phyloP scores from a whole-genome alignment of 2,329 filamentous ascomycete genomes.

The Aspergillus melleus region DNA sequence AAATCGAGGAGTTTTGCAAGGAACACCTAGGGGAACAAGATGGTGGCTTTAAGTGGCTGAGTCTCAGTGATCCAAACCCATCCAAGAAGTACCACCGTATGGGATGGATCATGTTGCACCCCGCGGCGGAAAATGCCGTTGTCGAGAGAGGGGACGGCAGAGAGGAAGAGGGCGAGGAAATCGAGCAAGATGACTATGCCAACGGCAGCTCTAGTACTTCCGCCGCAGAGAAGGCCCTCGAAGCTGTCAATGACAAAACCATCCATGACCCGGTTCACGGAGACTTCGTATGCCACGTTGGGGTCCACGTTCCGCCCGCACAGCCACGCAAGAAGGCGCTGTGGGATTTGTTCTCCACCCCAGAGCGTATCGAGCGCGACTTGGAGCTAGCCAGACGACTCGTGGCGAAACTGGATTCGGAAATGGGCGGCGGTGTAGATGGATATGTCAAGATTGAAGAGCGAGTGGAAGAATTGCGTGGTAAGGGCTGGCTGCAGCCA shows the following conservation, averaged over 20 bases:
- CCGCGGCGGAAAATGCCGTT: conserved; percentile 66
- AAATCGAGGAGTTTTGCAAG: conserved; percentile 91
- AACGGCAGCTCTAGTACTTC: conserved; percentile 35
- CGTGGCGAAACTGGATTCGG: conserved; percentile 79
- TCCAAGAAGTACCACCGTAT: conserved; percentile 97
- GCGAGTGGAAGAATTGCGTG: conserved; percentile 76
- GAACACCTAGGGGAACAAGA: conserved; percentile 89
- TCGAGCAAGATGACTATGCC: conserved; percentile 37
- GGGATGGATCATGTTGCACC: conserved; percentile 96
- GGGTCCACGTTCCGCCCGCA: conserved; percentile 85
- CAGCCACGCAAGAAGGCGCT: conserved; percentile 90
- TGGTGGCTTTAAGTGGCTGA: conserved; percentile 93
- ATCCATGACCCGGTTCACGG: conserved; percentile 92
- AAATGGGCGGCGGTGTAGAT: conserved; percentile 75
- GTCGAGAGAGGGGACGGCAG: conserved; percentile 72
- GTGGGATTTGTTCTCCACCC: conserved; percentile 94
- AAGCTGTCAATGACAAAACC: conserved; percentile 95
- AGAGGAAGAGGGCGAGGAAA: conserved; percentile 64
- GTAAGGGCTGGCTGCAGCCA: conserved; percentile 74
- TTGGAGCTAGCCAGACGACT: conserved; percentile 79
- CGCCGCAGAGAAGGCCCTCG: conserved; percentile 81
- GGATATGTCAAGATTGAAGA: conserved; percentile 80
- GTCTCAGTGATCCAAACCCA: conserved; percentile 93
- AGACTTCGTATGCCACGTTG: conserved; percentile 96
- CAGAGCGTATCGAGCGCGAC: conserved; percentile 90